Evolutionary conservation across 306 rosid genomes (phyloP), one percentile per base, ranked within the genome.

Genomic region (Arachis hypogaea): DNA sequence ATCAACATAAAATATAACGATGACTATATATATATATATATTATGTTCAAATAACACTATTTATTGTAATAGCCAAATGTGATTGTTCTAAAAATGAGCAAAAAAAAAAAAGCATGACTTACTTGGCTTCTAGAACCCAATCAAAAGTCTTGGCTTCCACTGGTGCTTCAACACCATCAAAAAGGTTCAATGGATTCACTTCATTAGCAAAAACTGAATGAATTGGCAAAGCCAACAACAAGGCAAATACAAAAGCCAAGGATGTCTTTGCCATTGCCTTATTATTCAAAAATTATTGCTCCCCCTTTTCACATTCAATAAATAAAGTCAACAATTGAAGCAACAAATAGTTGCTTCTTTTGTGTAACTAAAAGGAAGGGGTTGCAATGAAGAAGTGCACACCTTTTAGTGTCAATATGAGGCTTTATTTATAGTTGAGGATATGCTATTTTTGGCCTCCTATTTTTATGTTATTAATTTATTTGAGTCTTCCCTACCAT

Each of bases 51-150:
- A 7, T 9, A 56, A 56, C 8, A 45, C 5, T 54, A 22, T 22
- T 22, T 22, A 22, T 22, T 22, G 29, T 5, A 49, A 9, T 5
- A 49, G 14, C 1, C n/a, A 3, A 54, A 54, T 54, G 30, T 54
- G 59, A 16, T 16, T 18, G 9, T 8, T 59, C 7, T 38, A 18
- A 62, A 41, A n/a, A 3, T 41, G 50, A 11, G 11, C 7, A 18
- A 16, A 63, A 7, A n/a, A 7, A 6, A 42, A n/a, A n/a, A 7
- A 6, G 18, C 10, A n/a, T 3, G 10, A 9, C 76, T 75, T 75
- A 80, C 80, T 42, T 4, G 29, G 69, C 73, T 56, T 64, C 10
- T 43, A 51, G 29, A 58, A 78, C 69, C 83, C 78, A 82, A 9
- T 66, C 73, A 3, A 33, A 33, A 33, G 38, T 2, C 4, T 33